Evolutionary conservation across 192 early-diverging fungal species (phyloP).

Genomic region (Coemansia interrupta): DNA sequence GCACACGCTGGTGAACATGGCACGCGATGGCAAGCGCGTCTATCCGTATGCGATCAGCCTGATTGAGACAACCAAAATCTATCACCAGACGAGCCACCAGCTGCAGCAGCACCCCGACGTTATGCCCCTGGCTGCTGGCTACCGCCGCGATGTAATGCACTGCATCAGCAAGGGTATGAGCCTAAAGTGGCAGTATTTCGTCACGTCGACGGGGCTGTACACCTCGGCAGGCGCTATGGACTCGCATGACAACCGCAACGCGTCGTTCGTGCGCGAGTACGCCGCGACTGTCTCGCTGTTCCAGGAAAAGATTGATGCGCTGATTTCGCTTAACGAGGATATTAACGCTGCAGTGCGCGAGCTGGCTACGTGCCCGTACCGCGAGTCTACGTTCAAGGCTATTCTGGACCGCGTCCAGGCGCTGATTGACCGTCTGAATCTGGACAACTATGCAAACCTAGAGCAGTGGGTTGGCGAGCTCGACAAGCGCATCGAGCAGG

Average conservation of each 20-base stretch:
- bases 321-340: slow-evolving; percentile 79
- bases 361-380: slow-evolving; percentile 74
- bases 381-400: slow-evolving; percentile 62
- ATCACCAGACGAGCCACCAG: slow-evolving; percentile 77
- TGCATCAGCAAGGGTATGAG: slow-evolving; percentile 73
- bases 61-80: slow-evolving; percentile 92
- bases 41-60: slow-evolving; percentile 97
- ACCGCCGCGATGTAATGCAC: slow-evolving; percentile 88
- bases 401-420: slow-evolving; percentile 83
- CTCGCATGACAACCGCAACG: slow-evolving; percentile 78
- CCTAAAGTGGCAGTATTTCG: slow-evolving; percentile 93
- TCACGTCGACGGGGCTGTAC: slow-evolving; percentile 55
- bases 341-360: slow-evolving; percentile 80
- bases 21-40: slow-evolving; percentile 93
- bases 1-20: slow-evolving; percentile 81
- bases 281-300: slow-evolving; percentile 83
- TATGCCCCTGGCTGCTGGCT: slow-evolving; percentile 81
- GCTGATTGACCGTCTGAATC: slow-evolving; percentile 84
- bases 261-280: slow-evolving; percentile 94
- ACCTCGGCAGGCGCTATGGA: slow-evolving; percentile 53
- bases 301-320: slow-evolving; percentile 89
- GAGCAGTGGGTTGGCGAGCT: slow-evolving; percentile 83
- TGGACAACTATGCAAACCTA: slow-evolving; percentile 93
- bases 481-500: slow-evolving; percentile 73
- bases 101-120: slow-evolving; percentile 75